Base-by-base conservation (phyloP, 129 eudicot species). In the Artemisia annua region DNA sequence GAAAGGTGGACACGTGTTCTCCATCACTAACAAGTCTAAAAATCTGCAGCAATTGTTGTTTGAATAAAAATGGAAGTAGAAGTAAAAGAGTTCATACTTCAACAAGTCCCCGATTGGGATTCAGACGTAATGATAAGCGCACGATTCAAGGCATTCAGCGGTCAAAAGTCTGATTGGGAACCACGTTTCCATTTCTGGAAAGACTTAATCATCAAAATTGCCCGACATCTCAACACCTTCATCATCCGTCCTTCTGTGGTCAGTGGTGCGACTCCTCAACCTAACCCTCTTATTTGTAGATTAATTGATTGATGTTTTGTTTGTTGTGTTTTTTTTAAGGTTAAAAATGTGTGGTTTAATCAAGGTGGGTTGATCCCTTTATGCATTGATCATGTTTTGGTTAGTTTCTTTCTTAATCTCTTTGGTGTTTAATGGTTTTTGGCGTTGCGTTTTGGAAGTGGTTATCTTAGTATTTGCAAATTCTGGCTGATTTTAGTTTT, bases 161-260 rank as follows among this genome's bases (percentile, higher is more conserved):
- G 99, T 0, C 99, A 88, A 72, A 83, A 83, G 74, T 79, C 85
- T 18, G 99, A 95, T 82, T 95, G 96, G 96, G 96, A 95, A 44
- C 71, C 80, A 66, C 88, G 72, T 24, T 90, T 77, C 70, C 50
- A 62, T 3, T 95, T 95, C 86, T 90, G 99, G 99, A 85, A 83
- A 70, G 80, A 95, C 48, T 70, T 95, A 11, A 90, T 95, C 35
- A 56, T 95, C 81, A 85, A 88, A 0, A 75, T 86, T 52, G 84
- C 94, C 79, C 85, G 84, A 44, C 87, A 84, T 62, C 89, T 88
- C 35, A 17, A 69, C 56, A 35, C 77, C 73, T 77, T 95, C 80
- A 67, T 86, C 80, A 81, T 94, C 51, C 80, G 56, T 44, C 96
- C 91, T 72, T 69, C 87, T 56, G 77, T 77, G 82, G 89, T 84